These are phyloP conservation scores for Coelastrella sp. DNA, from an alignment of 139 green algal species.

Conservation along the genomic window DNA sequence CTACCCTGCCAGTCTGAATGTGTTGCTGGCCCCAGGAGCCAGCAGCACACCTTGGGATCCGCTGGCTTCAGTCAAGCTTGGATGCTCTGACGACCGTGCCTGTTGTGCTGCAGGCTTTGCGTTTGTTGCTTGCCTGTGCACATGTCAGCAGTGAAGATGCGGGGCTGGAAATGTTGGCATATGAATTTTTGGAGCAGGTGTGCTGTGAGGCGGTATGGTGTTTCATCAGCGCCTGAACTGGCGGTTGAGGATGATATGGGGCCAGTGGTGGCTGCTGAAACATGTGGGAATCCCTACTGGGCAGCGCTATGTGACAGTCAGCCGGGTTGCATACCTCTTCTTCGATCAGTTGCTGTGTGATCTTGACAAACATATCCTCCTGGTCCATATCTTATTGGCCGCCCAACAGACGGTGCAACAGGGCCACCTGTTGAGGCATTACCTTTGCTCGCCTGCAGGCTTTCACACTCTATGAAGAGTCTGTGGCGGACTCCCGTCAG, in stretches of 20 bases:
- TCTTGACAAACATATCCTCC: too few species aligned
- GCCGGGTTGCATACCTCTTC: too few species aligned
- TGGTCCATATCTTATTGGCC: too few species aligned
- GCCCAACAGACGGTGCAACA: neutral
- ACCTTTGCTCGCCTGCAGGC: slow-evolving; percentile 63
- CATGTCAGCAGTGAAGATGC: slow-evolving; percentile 79
- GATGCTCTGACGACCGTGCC: neutral
- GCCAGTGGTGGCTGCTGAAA: too few species aligned
- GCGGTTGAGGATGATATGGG: neutral
- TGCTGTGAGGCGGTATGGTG: neutral
- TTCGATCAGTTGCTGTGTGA: too few species aligned
- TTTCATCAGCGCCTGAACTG: neutral
- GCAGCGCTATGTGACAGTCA: too few species aligned
- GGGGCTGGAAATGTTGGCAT: slow-evolving; percentile 85
- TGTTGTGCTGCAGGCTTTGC: slow-evolving; percentile 73
- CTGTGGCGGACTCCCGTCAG: slow-evolving; percentile 82
- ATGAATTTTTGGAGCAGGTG: slow-evolving; percentile 95
- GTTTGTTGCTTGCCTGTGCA: slow-evolving; percentile 82
- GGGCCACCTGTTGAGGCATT: neutral
- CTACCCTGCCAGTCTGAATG: too few species aligned
- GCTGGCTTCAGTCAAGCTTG: neutral
- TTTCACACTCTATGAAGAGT: slow-evolving; percentile 94
- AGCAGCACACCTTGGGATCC: neutral
- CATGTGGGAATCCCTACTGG: too few species aligned
- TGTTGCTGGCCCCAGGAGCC: neutral